Base-by-base conservation (phyloP, 441 rosid genomes). In the Cnidoscolus chayamansa region DNA sequence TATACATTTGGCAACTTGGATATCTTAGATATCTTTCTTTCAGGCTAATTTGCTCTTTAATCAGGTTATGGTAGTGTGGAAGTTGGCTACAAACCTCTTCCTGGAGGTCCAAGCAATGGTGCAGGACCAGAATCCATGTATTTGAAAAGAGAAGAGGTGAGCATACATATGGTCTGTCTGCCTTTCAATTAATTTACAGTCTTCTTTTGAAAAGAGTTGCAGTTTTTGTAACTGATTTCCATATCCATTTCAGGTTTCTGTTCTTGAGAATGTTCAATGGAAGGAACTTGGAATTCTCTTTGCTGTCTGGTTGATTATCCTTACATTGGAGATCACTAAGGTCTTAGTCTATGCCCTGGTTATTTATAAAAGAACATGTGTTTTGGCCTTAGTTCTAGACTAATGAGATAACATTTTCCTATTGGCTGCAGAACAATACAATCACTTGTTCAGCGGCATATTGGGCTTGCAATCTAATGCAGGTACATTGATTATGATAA, bases 271-370 rank as follows among this genome's bases (percentile, higher is more conserved):
- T 50, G 81, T 86, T 47, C 20, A 16, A 7, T 85, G 89, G 89
- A 81, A 77, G 68, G 86, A 88, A 68, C 80, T 86, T 60, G 86
- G 88, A 75, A 48, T 88, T 55, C 86, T 88, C 37, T 43, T 81
- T 43, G 71, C 72, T 60, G 87, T 88, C 57, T 88, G 88, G 90
- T 63, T 71, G 20, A 51, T 76, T 71, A 78, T 85, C 40, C 90
- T 88, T 10, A 82, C 67, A 15, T 68, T 88, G 66, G 82, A 88
- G 75, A 74, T 86, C 9, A 72, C 79, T n/a, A 86, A 84, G 90
- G 93, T 86, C 51, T 25, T 49, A 25, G 54, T 45, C 53, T 73
- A 32, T 30, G 3, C 6, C 4, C 25, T 32, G 57, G 17, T 66
- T 30, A 35, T 32, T 63, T 40, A 7, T 11, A 10, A 17, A 65